Conservation (phyloP, 2,329 filamentous ascomycete species). For the Apiospora malaysiana region DNA sequence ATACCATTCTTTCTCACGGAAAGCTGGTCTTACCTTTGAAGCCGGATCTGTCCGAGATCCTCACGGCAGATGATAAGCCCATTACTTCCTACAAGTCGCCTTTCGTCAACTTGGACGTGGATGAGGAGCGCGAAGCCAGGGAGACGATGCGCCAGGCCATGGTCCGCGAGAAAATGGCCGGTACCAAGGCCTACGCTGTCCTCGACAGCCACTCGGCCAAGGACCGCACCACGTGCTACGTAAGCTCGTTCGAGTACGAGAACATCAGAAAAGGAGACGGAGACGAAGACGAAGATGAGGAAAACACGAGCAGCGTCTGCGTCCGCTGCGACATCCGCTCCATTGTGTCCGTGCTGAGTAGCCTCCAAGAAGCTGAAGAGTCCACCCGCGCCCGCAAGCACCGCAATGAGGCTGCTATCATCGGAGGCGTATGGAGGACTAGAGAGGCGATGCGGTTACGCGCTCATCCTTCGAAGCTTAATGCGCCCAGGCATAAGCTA, state of each 20-base stretch:
- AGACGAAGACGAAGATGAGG: neutral
- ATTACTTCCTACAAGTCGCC: neutral
- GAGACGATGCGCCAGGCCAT: neutral
- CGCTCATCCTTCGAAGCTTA: neutral
- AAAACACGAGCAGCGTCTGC: neutral
- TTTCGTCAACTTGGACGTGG: neutral
- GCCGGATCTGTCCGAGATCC: neutral
- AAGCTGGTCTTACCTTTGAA: neutral
- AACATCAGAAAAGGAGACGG: neutral
- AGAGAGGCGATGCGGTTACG: neutral
- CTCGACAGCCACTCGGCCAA: conserved; percentile 1
- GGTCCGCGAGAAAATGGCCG: neutral
- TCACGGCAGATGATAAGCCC: neutral
- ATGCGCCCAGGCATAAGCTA: neutral
- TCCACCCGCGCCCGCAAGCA: neutral
- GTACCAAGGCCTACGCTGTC: conserved; percentile 2
- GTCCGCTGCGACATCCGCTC: neutral
- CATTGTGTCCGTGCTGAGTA: neutral
- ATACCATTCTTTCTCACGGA: neutral
- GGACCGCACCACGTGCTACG: neutral
- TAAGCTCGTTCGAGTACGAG: neutral
- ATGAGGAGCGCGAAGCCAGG: neutral
- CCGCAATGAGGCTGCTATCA: neutral
- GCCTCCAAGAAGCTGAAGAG: neutral
- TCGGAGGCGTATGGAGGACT: neutral